phyloP scores from a whole-genome alignment of 1,284 basidiomycete genomes.

The Boletus calvinii region DNA sequence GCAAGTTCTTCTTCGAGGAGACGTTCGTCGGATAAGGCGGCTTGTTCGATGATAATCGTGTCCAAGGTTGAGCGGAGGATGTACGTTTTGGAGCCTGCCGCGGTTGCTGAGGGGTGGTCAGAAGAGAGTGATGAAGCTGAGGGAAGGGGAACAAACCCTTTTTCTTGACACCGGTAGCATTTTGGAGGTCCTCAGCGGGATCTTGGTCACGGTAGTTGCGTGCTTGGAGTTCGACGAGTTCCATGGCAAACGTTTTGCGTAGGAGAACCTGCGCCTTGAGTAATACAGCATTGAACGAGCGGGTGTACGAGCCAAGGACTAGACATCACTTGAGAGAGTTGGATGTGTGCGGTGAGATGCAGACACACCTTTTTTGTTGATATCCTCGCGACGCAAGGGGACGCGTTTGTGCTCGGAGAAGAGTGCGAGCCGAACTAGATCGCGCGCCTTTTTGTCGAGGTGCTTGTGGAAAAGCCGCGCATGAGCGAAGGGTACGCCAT shows the following conservation, averaged over 20 bases:
- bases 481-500: not conserved
- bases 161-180: constrained; percentile 56
- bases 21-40: constrained; percentile 51
- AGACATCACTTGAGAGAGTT: not conserved
- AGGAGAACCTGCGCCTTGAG: constrained; percentile 57
- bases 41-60: constrained; percentile 54
- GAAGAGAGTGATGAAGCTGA: not conserved
- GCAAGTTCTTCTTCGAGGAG: constrained; percentile 58
- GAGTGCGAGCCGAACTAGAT: constrained; percentile 70
- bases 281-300: constrained; percentile 60
- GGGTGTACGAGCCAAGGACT: constrained; percentile 62
- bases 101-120: constrained; percentile 41
- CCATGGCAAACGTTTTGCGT: constrained; percentile 65
- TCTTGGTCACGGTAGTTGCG: constrained; percentile 55
- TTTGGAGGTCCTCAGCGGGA: constrained; percentile 45
- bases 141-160: constrained; percentile 35
- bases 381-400: constrained; percentile 68
- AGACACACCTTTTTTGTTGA: constrained; percentile 67
- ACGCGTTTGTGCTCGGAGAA: constrained; percentile 65
- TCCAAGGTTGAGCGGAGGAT: constrained; percentile 70
- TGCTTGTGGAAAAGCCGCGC: constrained; percentile 41
- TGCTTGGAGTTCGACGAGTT: constrained; percentile 70
- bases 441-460: constrained; percentile 54
- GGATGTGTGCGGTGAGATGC: not conserved
- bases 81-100: constrained; percentile 66